Evolutionary conservation across 768 basidiomycete genomes (phyloP), one percentile per base, ranked within the genome.

Genomic region (Tylopilus vinaceipallidus): DNA sequence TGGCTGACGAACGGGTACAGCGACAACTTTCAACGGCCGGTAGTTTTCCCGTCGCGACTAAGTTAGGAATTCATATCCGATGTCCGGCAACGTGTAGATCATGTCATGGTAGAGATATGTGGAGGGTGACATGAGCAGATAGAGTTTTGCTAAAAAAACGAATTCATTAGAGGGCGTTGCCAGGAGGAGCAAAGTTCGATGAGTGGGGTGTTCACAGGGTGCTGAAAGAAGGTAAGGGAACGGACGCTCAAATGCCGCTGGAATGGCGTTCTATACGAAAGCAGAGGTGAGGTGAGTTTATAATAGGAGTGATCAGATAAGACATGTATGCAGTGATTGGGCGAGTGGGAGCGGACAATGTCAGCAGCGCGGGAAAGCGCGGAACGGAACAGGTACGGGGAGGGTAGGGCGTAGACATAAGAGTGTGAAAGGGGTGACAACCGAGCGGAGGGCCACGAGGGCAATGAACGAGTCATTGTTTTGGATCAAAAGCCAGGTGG

Each of bases 401-500:
- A 53, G 57, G 45, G 38, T 55, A 53, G 34, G 52, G n/a, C n/a
- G n/a, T n/a, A n/a, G n/a, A n/a, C 22, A 38, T 43, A 52, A 50
- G 48, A 36, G 17, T 44, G 48, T 14, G 42, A 43, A 40, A 34
- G 20, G 35, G 52, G 37, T 53, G 45, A 40, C 45, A 45, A 49
- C 29, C 17, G 26, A 35, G 33, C 48, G 41, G 34, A 22, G 26
- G 23, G 34, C 47, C 49, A 35, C n/a, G 30, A 29, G 33, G 17
- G 19, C 26, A 6, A 44, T 8, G 48, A 27, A 11, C 23, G 44
- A 47, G 24, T 37, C 37, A 37, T 27, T n/a, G 11, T 39, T 33
- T 53, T 49, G 9, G 35, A 16, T 77, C 72, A 93, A 73, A 94
- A 92, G 42, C 92, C 92, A 50, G 91, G 91, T 16, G 92, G 91